Evolutionary conservation across 805 yeast species (phyloP).

Genomic region (Sungouiella blattae): DNA sequence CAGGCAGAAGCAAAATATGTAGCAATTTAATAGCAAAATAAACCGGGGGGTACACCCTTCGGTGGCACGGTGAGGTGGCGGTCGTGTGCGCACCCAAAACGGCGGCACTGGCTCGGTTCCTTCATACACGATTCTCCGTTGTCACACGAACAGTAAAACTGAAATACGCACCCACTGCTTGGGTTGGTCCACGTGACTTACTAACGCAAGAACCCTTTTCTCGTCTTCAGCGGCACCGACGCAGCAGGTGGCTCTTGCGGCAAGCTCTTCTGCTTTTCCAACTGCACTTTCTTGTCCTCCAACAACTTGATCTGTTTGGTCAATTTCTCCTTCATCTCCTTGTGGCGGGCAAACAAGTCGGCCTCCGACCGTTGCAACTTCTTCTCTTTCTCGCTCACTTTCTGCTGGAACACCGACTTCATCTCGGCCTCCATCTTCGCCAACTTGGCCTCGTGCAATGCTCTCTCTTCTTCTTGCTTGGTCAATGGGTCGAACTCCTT

Average conservation of each 20-base stretch:
- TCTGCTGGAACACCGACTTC: conserved; percentile 94
- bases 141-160: too few species aligned
- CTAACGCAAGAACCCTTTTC: conserved; percentile 79
- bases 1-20: too few species aligned
- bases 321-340: conserved; percentile 94
- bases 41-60: too few species aligned
- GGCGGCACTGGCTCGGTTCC: too few species aligned
- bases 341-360: conserved; percentile 90
- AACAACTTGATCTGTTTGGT: conserved; percentile 82
- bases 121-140: too few species aligned
- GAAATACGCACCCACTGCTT: too few species aligned
- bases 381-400: conserved; percentile 95
- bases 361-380: conserved; percentile 95
- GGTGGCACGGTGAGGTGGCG: too few species aligned
- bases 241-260: conserved; percentile 51
- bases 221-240: conserved; percentile 45
- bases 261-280: conserved; percentile 58
- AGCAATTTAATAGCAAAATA: too few species aligned
- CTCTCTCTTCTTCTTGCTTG: conserved; percentile 91
- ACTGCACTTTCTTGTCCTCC: conserved; percentile 84
- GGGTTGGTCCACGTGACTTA: too few species aligned
- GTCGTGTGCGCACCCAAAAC: too few species aligned
- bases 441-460: conserved; percentile 88
- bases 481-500: conserved; percentile 89
- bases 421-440: conserved; percentile 94